A percentile compares a stretch with the other conserved stretches of the same genome.
phyloP scores from a whole-genome alignment of 257 asterid species.

The Craterostigma plantagineum region DNA sequence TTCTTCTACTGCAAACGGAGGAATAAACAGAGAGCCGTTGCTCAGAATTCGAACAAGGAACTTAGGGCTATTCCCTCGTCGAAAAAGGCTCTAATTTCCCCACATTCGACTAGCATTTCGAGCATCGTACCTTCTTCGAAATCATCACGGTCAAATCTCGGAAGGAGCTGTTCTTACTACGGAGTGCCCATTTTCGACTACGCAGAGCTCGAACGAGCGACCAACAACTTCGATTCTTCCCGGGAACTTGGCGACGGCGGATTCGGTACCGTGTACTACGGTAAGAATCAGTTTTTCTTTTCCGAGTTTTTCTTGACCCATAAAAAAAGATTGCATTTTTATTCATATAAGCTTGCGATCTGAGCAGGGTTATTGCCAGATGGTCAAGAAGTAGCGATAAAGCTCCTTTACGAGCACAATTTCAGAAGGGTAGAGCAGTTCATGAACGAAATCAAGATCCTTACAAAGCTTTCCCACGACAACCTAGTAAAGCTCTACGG shows the following conservation, averaged over 20 bases:
- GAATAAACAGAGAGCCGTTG: slow-evolving; percentile 22
- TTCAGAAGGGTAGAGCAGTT: slow-evolving; percentile 36
- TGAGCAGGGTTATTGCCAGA: slow-evolving; percentile 40
- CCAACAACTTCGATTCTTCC: slow-evolving; percentile 34
- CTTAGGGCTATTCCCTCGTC: slow-evolving; percentile 16
- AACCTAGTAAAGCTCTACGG: slow-evolving; percentile 41
- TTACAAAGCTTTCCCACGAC: slow-evolving; percentile 26
- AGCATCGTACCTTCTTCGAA: slow-evolving; percentile 23
- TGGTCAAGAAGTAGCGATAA: slow-evolving; percentile 62
- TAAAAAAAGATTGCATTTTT: background rate
- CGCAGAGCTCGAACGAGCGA: slow-evolving; percentile 65
- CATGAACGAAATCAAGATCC: slow-evolving; percentile 34
- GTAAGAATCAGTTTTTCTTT: slow-evolving; percentile 10
- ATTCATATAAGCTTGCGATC: background rate
- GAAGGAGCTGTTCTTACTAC: slow-evolving; percentile 15
- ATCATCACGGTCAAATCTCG: slow-evolving; percentile 32
- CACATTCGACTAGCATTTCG: slow-evolving; percentile 20
- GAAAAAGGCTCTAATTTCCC: slow-evolving; percentile 16
- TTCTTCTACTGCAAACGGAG: slow-evolving; percentile 13
- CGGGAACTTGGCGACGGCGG: slow-evolving; percentile 81
- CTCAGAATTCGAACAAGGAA: slow-evolving; percentile 17
- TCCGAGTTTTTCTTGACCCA: background rate
- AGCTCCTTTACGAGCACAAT: slow-evolving; percentile 41
- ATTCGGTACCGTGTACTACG: slow-evolving; percentile 64
- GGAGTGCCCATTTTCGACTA: slow-evolving; percentile 55